phyloP scores from a whole-genome alignment of 2,329 filamentous ascomycete genomes.

The Nothophoma quercina region DNA sequence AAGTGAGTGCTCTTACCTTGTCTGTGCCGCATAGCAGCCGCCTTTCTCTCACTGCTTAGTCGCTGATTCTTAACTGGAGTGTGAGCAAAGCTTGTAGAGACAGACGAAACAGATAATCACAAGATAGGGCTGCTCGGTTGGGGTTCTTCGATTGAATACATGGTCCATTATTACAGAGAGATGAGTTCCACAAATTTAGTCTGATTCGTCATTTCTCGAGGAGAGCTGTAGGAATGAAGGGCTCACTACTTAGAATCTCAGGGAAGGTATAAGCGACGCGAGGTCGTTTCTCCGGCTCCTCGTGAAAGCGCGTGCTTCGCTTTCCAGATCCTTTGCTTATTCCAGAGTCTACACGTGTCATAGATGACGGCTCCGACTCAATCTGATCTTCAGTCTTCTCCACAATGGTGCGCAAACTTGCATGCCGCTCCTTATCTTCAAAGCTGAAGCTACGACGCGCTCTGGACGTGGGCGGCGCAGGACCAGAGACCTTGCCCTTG shows the following conservation, averaged over 20 bases:
- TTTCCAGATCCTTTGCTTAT: neutral
- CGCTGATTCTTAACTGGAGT: too few species aligned
- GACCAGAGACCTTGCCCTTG: neutral
- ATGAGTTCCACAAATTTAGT: neutral
- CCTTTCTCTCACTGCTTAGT: too few species aligned
- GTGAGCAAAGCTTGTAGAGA: too few species aligned
- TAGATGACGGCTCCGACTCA: neutral
- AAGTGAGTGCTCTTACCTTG: neutral
- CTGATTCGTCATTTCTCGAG: neutral
- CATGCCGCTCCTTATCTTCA: neutral
- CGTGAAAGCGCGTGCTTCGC: neutral
- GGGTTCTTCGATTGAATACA: neutral
- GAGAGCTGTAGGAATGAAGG: slow-evolving; percentile 6
- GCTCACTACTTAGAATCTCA: neutral
- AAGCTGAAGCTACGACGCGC: slow-evolving; percentile 6
- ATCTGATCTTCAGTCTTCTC: neutral
- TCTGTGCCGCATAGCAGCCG: neutral
- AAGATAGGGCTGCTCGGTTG: too few species aligned
- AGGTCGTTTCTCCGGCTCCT: neutral
- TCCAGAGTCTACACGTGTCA: neutral
- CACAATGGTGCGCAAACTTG: neutral
- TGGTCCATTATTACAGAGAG: too few species aligned
- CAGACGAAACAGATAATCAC: too few species aligned
- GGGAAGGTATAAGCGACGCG: slow-evolving; percentile 3
- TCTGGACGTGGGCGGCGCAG: neutral